Percentiles rank a stretch among this genome's conserved stretches.
These are phyloP conservation scores for Arthromyces matolae DNA, from an alignment of 768 basidiomycete genomes.

Conservation along the genomic window DNA sequence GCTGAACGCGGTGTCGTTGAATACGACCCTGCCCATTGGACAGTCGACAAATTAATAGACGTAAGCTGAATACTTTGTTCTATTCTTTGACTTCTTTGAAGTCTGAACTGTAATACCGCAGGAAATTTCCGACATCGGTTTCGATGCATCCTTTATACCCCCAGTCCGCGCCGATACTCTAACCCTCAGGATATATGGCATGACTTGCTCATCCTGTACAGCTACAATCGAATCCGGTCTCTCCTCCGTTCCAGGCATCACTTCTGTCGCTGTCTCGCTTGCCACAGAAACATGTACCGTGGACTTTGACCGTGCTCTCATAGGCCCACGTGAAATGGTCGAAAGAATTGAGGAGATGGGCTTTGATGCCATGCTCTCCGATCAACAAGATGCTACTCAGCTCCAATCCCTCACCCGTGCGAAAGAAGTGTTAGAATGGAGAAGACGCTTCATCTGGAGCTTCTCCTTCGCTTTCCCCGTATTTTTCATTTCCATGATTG, in stretches of 20 bases:
- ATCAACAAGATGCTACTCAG: constrained; percentile 80
- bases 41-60: constrained; percentile 68
- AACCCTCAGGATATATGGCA: constrained; percentile 81
- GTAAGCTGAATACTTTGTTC: constrained; percentile 39
- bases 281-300: constrained; percentile 74
- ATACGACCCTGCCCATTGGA: constrained; percentile 84
- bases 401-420: constrained; percentile 80
- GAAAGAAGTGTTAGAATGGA: constrained; percentile 93
- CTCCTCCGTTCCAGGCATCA: constrained; percentile 67
- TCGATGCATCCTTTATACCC: constrained; percentile 80
- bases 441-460: constrained; percentile 68
- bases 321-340: constrained; percentile 85
- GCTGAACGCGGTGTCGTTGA: constrained; percentile 92
- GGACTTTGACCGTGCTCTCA: constrained; percentile 66
- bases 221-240: constrained; percentile 73
- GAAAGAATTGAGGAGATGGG: constrained; percentile 85
- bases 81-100: background rate
- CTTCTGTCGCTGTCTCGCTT: constrained; percentile 66
- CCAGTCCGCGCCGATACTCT: constrained; percentile 61
- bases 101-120: constrained; percentile 30
- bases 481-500: constrained; percentile 88
- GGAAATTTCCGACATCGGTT: constrained; percentile 93
- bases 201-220: constrained; percentile 86
- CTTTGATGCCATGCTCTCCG: constrained; percentile 83
- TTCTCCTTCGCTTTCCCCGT: constrained; percentile 86